A percentile compares a stretch with the other conserved stretches of the same genome.
Conservation (phyloP, 331 rosid species). For the Pyracantha coccinea region DNA sequence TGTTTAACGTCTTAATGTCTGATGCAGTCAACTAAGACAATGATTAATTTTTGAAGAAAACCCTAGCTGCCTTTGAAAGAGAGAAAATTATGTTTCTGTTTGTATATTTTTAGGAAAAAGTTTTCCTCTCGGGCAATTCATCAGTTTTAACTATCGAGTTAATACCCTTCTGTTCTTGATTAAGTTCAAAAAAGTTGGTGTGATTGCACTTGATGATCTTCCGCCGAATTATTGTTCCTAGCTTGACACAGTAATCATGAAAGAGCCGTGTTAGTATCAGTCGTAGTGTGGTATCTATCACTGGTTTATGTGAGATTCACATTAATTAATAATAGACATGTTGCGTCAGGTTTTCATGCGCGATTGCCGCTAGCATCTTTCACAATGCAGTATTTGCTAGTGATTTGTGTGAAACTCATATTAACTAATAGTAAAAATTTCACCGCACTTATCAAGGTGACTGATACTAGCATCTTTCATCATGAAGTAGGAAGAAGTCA, state of each 20-base stretch:
- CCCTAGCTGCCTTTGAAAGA: background rate
- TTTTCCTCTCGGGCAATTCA: background rate
- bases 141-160: background rate
- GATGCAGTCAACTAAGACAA: slow-evolving; percentile 33
- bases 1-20: slow-evolving; percentile 25
- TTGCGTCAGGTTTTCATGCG: too few species aligned
- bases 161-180: background rate
- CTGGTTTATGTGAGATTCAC: too few species aligned
- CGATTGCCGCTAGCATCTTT: too few species aligned
- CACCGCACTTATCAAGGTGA: too few species aligned
- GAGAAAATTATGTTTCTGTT: background rate
- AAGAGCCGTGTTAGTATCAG: background rate
- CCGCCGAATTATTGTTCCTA: slow-evolving; percentile 28
- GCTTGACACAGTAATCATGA: slow-evolving; percentile 22
- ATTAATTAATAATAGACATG: too few species aligned
- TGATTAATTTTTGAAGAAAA: slow-evolving; percentile 12
- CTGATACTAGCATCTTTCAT: too few species aligned
- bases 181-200: slow-evolving; percentile 18
- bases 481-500: too few species aligned
- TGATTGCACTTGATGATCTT: slow-evolving; percentile 26
- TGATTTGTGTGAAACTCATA: too few species aligned
- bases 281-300: too few species aligned
- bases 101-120: background rate
- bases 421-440: too few species aligned
- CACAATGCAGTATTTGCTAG: too few species aligned